Conservation (phyloP, 805 yeast species). For the Wickerhamomyces hampshirensis region DNA sequence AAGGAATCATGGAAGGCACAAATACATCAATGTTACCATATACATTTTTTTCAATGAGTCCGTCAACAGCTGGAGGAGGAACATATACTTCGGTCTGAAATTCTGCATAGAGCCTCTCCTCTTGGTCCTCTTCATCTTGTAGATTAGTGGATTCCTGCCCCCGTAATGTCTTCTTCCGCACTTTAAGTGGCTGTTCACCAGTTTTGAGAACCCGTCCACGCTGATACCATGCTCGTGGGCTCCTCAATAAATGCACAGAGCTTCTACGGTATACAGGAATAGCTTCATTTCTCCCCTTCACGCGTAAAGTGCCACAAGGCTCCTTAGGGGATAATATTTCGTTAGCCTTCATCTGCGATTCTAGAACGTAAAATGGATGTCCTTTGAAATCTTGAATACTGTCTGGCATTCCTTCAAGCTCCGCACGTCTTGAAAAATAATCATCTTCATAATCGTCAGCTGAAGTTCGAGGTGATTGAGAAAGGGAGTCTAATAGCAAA, state of each 20-base stretch:
- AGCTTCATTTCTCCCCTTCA: constrained; percentile 37
- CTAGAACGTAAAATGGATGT: constrained; percentile 84
- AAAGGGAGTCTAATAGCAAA: constrained; percentile 29
- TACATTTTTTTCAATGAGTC: constrained; percentile 67
- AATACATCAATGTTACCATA: constrained; percentile 84
- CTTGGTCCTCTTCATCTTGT: constrained; percentile 38
- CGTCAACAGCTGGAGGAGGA: constrained; percentile 55
- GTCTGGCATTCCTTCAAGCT: constrained; percentile 83
- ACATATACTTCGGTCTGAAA: constrained; percentile 69
- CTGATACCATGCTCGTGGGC: constrained; percentile 85
- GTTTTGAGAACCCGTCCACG: constrained; percentile 69
- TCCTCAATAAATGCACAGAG: constrained; percentile 57
- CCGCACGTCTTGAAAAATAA: constrained; percentile 57
- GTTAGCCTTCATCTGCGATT: constrained; percentile 63
- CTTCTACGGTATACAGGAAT: constrained; percentile 65
- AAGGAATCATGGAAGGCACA: constrained; percentile 76
- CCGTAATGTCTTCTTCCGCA: constrained; percentile 29
- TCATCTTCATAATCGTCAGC: constrained; percentile 46
- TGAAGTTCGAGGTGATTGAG: constrained; percentile 13
- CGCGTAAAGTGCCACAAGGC: constrained; percentile 68
- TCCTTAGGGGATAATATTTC: constrained; percentile 68
- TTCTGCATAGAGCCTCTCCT: constrained; percentile 65
- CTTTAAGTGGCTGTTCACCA: constrained; percentile 63
- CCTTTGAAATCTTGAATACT: constrained; percentile 75
- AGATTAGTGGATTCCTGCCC: constrained; percentile 8